Evolutionary conservation across 805 yeast genomes (phyloP), one percentile per base, ranked within the genome.

Genomic region (Deakozyma indianensis): DNA sequence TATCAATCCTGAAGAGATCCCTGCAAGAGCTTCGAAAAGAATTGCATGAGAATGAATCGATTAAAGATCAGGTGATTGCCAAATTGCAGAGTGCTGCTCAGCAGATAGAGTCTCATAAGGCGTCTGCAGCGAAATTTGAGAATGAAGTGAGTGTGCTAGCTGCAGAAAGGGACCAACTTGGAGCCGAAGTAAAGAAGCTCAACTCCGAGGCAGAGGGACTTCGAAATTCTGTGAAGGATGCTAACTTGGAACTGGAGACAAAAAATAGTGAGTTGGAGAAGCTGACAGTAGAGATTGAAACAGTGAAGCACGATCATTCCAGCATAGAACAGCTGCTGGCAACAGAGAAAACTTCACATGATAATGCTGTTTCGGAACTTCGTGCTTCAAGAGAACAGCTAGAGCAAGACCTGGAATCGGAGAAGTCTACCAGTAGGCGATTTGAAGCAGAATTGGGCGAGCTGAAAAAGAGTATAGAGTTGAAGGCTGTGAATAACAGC

Each of bases 11-110:
- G 27, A 24, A 25, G 22, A 22, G 45, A 42, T 4, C 27, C 28
- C 51, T 55, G 45, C 61, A 53, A 48, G 52, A 47, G 15, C 43
- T 57, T 45, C 59, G 53, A 50, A 42, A 41, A 23, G 62, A 58
- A 41, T 61, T 53, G 25, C 53, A 52, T 22, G 48, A 47, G 38
- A 48, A 52, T 1, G 59, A 53, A 21, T 28, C 41, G 7, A 50
- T 69, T 24, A 64, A 70, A 22, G 62, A 66, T 3, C 71, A 68
- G 47, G 49, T 74, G 41, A 67, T 74, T 0, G 70, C 64, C 16
- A 73, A 72, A 53, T 53, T 74, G 35, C 68, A 68, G 51, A 58
- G 64, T 1, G 56, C 75, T 16, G 74, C 74, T 1, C 48, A 54
- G 3, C 58, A 58, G 25, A 50, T 64, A 20, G 60, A 55, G 27